Base-by-base conservation (phyloP, 257 asterid species). In the Echium plantagineum region DNA sequence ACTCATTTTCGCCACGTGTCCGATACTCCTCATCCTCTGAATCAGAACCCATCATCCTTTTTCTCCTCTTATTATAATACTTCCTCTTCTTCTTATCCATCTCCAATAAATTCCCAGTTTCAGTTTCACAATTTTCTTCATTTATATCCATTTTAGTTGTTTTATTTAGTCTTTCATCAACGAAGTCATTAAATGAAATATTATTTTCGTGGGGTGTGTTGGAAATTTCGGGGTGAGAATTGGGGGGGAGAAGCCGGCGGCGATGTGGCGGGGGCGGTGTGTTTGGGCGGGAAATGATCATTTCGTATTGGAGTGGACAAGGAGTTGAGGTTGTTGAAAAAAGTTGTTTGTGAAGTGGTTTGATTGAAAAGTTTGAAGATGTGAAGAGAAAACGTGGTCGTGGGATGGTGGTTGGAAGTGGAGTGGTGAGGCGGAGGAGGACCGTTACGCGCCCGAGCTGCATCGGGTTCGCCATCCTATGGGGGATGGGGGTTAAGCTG, bases 231-330 rank as follows among this genome's bases (percentile, higher is more conserved):
- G 95, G 66, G 9, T 64, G 62, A 16, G 84, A 72, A 21, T 69
- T 58, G 21, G 69, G 63, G 19, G 72, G 72, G 7, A 31, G 58
- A 46, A 77, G 77, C 57, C 78, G 81, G 60, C 75, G 85, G 68
- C 68, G 58, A 32, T 57, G 69, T 1, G 59, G 67, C 2, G 46
- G 46, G 1, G 46, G 46, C 10, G 46, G 35, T 61, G 68, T 17
- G 66, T 68, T 49, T 81, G 78, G 32, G 69, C 90, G 94, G 73
- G 95, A 80, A 63, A 91, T 67, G 47, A 91, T 83, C 94, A 91
- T 80, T 28, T 91, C 97, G 75, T 88, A 88, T 63, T 88, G 96
- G 55, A 82, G 83, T 13, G 98, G 98, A 66, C 64, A 91, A 4
- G 85, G 94, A 20, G 98, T 91, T 63, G 83, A 75, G 18, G 94